Evolutionary conservation across 2,329 filamentous ascomycete species (phyloP).

Genomic region (Thyridium curvatum): DNA sequence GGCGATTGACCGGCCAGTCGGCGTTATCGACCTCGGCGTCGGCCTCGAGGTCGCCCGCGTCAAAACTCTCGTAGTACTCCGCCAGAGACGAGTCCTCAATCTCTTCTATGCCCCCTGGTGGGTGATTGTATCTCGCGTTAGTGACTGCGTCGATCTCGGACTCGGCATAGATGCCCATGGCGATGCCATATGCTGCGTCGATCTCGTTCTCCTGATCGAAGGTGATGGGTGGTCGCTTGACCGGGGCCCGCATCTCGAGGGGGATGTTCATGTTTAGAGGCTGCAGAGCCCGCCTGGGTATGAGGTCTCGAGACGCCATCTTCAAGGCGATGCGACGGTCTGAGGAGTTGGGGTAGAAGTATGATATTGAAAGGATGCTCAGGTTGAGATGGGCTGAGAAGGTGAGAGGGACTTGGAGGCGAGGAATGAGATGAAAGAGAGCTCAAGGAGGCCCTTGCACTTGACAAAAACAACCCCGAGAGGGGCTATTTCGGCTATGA

Average conservation of each 20-base stretch:
- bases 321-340: no score
- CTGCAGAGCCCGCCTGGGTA: not conserved
- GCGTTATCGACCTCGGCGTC: not conserved
- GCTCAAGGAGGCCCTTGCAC: no score
- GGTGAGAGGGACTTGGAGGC: no score
- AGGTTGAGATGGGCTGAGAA: no score
- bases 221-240: conserved; percentile 11
- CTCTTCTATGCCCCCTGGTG: conserved; percentile 6
- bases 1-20: no score
- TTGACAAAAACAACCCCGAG: no score
- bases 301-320: no score
- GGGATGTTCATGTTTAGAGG: not conserved
- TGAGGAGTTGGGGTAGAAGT: no score
- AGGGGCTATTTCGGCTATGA: no score
- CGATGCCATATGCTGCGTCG: conserved; percentile 8
- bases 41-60: not conserved
- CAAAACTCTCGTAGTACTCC: not conserved
- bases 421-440: no score
- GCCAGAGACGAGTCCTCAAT: no score
- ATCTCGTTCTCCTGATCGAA: conserved; percentile 13
- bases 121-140: conserved; percentile 4
- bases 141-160: conserved; percentile 11
- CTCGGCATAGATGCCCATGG: conserved; percentile 10
- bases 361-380: no score
- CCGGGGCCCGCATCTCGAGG: conserved; percentile 8